phyloP scores from a whole-genome alignment of 2,329 filamentous ascomycete genomes.

The Ophiostoma fasciatum region DNA sequence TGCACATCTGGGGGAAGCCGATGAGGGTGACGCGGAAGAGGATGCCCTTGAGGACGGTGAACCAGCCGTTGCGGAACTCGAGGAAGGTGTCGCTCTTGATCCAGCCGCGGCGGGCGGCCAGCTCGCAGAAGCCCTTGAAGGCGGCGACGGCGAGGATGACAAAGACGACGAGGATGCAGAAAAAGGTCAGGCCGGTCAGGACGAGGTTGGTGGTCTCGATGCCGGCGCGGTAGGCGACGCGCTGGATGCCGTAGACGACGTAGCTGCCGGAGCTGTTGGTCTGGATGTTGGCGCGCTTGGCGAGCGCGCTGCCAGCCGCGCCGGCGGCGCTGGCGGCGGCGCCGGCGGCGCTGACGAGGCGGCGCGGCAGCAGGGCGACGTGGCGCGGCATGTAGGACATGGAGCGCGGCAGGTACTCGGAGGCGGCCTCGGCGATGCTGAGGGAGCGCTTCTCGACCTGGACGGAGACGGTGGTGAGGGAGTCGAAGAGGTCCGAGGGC shows the following conservation, averaged over 20 bases:
- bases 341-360: slow-evolving; percentile 16
- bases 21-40: slow-evolving; percentile 72
- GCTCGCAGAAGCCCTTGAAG: slow-evolving; percentile 64
- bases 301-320: slow-evolving; percentile 16
- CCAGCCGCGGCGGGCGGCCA: slow-evolving; percentile 52
- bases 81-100: slow-evolving; percentile 60
- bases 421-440: slow-evolving; percentile 17
- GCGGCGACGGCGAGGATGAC: slow-evolving; percentile 53
- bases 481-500: slow-evolving; percentile 58
- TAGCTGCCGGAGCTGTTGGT: slow-evolving; percentile 26
- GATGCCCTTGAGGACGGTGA: slow-evolving; percentile 72
- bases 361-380: slow-evolving; percentile 20
- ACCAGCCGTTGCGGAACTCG: slow-evolving; percentile 80
- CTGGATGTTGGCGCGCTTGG: slow-evolving; percentile 40
- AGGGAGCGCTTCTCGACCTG: slow-evolving; percentile 47
- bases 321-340: slow-evolving; percentile 7
- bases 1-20: slow-evolving; percentile 71
- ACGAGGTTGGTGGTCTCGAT: slow-evolving; percentile 80
- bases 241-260: slow-evolving; percentile 57
- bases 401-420: slow-evolving; percentile 23
- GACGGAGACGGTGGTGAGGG: slow-evolving; percentile 54
- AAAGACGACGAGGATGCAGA: slow-evolving; percentile 60
- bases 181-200: slow-evolving; percentile 70
- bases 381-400: slow-evolving; percentile 25
- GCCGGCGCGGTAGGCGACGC: slow-evolving; percentile 64